Evolutionary conservation across 2,329 filamentous ascomycete genomes (phyloP), one percentile per base, ranked within the genome.

Genomic region (Trichoderma sp.): DNA sequence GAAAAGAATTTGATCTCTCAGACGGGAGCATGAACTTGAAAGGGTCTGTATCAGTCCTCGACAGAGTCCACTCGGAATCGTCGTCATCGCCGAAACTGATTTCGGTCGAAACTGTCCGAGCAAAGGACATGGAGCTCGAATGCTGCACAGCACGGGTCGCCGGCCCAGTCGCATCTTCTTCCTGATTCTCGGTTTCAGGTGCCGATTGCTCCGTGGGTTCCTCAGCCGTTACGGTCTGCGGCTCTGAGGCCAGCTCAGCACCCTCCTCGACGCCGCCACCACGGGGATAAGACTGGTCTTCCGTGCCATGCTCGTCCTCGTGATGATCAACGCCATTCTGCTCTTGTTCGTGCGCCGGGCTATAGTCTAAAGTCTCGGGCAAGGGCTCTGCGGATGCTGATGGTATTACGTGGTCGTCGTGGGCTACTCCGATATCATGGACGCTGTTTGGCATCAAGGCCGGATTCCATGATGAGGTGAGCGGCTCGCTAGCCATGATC

Each of bases 1-100:
- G 88, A 70, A 90, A 90, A 0, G 88, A 90, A 74, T 90, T 90
- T 51, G 87, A 86, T 74, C 86, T 82, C 66, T 88, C 84, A 60
- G 79, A 84, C 3, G 83, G 80, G 10, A 85, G 79, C 85, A 90
- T 87, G 71, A 87, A 86, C 70, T 84, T 85, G 78, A 88, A 89
- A 3, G 85, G 69, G 30, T 70, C 85, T 1, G 84, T 84, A 64
- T 86, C 82, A 34, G 82, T 81, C 66, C 83, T 83, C 14, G 83
- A 79, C 1, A 87, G 73, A 60, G 79, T 84, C 84, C 85, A 89
- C 70, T 89, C 87, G n/a, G 79, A 75, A 26, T 89, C 87, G 24
- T 89, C 87, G 26, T 88, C 87, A 54, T 84, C 83, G 68, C 82
- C 83, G 79, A 87, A 89, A 75, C 81, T 88, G 28, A 89, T 80